These are phyloP conservation scores for Hymenoscyphus fructigenus DNA, from an alignment of 2,329 filamentous ascomycete genomes.

Conservation along the genomic window DNA sequence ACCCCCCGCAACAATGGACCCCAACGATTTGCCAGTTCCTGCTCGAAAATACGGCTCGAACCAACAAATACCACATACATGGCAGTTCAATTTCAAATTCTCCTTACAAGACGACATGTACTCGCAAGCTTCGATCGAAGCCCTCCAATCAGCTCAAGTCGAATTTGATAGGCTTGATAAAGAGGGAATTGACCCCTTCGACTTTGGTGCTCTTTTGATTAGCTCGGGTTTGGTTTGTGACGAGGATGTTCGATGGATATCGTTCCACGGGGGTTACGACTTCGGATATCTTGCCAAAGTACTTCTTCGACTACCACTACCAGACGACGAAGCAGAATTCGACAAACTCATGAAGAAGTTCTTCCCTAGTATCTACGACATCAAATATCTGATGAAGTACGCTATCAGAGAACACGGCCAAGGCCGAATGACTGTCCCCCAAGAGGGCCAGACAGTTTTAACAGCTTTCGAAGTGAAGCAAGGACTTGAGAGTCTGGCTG, in stretches of 20 bases:
- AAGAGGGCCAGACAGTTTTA: conserved; percentile 67
- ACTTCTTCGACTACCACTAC: conserved; percentile 77
- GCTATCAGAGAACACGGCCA: conserved; percentile 69
- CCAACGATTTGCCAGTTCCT: conserved; percentile 43
- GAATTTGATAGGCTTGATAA: conserved; percentile 82
- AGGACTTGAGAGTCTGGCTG: conserved; percentile 88
- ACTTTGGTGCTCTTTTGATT: conserved; percentile 87
- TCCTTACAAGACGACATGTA: conserved; percentile 96
- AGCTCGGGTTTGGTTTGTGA: conserved; percentile 88
- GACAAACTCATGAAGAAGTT: conserved; percentile 85
- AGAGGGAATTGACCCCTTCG: conserved; percentile 85
- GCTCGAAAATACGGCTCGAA: conserved; percentile 46
- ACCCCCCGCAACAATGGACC: conserved; percentile 56
- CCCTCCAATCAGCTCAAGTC: conserved; percentile 87
- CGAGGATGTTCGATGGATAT: conserved; percentile 91
- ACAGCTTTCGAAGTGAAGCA: conserved; percentile 87
- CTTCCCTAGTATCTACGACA: conserved; percentile 91
- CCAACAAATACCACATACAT: conserved; percentile 75
- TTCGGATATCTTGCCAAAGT: conserved; percentile 97
- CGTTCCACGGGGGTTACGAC: conserved; percentile 96
- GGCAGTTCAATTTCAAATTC: conserved; percentile 99
- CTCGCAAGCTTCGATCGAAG: conserved; percentile 89
- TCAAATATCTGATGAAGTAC: conserved; percentile 95
- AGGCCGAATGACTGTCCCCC: conserved; percentile 60
- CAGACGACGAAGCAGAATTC: conserved; percentile 87